Evolutionary conservation across 129 eudicot genomes (phyloP).

Genomic region (Chrysanthemum lavandulifolium): DNA sequence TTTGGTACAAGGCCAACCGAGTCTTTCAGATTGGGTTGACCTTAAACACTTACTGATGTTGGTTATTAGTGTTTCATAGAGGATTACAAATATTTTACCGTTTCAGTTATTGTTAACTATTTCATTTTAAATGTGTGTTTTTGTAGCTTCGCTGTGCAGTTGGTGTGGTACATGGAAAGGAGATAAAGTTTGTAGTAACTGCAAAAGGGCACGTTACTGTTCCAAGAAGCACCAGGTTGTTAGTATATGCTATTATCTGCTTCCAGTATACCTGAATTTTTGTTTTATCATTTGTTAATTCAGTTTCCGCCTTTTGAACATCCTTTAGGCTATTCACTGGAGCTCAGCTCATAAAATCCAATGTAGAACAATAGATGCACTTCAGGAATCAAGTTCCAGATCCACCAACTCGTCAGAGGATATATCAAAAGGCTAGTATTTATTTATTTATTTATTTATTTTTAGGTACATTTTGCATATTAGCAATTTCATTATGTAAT

Average conservation of each 20-base stretch:
- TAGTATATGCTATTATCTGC: constrained; percentile 2
- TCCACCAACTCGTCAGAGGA: constrained; percentile 29
- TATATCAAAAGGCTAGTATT: constrained; percentile 41
- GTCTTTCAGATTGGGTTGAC: background rate
- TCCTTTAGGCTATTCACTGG: constrained; percentile 68
- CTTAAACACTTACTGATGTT: background rate
- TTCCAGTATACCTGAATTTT: background rate
- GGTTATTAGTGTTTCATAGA: background rate
- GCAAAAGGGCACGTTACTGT: constrained; percentile 75
- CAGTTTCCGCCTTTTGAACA: background rate
- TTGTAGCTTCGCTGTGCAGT: constrained; percentile 71
- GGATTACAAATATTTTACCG: background rate
- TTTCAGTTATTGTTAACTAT: background rate
- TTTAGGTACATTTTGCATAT: constrained; percentile 7
- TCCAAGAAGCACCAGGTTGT: constrained; percentile 80
- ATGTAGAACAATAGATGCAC: constrained; percentile 42
- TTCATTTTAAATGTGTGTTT: constrained; percentile 15
- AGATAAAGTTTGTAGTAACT: constrained; percentile 70
- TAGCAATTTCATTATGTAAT: background rate
- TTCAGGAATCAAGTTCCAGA: constrained; percentile 41
- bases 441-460: background rate
- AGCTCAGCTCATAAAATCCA: constrained; percentile 48
- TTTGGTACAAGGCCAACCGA: too few relatives aligned
- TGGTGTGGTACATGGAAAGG: constrained; percentile 99
- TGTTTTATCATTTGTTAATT: background rate